Base-by-base conservation (phyloP, 805 yeast genomes). In the Myxozyma kluyveri region DNA sequence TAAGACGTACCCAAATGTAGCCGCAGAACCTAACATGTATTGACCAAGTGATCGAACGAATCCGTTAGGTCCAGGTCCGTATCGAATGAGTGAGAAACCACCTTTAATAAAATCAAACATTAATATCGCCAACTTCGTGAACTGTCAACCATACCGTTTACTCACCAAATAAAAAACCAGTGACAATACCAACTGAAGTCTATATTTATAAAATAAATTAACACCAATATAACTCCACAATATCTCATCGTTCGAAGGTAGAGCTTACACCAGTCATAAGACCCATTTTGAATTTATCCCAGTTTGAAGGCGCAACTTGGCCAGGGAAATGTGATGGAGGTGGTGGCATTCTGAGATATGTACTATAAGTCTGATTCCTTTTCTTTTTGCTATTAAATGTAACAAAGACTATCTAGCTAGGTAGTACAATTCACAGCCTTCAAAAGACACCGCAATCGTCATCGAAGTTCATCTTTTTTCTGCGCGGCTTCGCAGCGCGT, bases 31-130 rank as follows among this genome's bases (percentile, higher is more conserved):
- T 64, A 86, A 84, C 71, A 93, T 90, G 72, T 90, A 93, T 72
- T 91, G 96, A 50, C 99, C 98, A 66, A 93, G 74, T 1, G 97
- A 91, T 73, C 96, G 84, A 83, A 93, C 86, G 51, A 88, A 88
- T 50, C 99, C 99, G 66, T 88, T 86, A 44, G 99, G 99, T 12
- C 96, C 96, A n/a, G 99, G 93, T 18, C 99, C 99, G 61, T 86
- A 83, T 50, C 89, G 90, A 60, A 88, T 69, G 61, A 95, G 85
- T 52, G 96, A 84, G 65, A 87, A 82, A 22, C 96, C 96, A 46
- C 71, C 69, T 63, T 10, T 10, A 14, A 5, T 14, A 9, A 41
- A 4, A 12, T 3, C 4, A 10, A 4, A 27, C 6, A 6, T 26
- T 39, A n/a, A 27, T 9, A 47, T 17, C 23, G n/a, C n/a, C n/a